Conservation (phyloP, 257 asterid genomes). For the Solanum ossicruentum region DNA sequence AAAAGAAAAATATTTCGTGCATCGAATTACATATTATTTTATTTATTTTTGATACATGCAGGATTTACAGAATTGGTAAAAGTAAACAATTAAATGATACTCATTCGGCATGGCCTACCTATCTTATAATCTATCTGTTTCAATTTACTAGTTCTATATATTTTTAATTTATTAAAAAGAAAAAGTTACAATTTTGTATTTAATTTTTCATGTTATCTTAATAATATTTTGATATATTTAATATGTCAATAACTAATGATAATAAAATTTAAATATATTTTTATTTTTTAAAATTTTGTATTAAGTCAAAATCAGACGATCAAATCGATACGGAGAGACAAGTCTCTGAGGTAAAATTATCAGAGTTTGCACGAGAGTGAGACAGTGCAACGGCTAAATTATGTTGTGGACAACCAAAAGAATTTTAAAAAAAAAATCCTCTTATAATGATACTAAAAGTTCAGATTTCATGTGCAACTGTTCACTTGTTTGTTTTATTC, state of each 20-base stretch:
- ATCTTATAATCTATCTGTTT: neutral
- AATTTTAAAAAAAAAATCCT: neutral
- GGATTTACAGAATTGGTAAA: neutral
- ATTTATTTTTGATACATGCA: no score
- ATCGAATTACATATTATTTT: no score
- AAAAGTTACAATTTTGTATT: no score
- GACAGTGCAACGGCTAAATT: constrained; percentile 9
- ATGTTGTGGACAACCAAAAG: neutral
- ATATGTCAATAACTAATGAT: fast-evolving
- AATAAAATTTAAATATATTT: neutral
- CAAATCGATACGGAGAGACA: neutral
- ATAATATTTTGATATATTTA: neutral
- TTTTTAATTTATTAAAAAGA: no score
- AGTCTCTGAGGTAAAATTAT: neutral
- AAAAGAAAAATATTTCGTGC: fast-evolving
- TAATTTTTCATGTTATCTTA: no score
- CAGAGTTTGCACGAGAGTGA: neutral
- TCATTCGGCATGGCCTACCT: neutral
- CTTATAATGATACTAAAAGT: neutral
- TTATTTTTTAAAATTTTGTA: fast-evolving
- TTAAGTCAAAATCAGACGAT: fast-evolving
- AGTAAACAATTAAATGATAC: neutral
- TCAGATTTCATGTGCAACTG: neutral
- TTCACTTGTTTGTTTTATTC: neutral
- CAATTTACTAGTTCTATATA: neutral